A percentile compares a stretch with the other conserved stretches of the same genome.
phyloP scores from a whole-genome alignment of 2,329 filamentous ascomycete genomes.

The Nothophoma quercina region DNA sequence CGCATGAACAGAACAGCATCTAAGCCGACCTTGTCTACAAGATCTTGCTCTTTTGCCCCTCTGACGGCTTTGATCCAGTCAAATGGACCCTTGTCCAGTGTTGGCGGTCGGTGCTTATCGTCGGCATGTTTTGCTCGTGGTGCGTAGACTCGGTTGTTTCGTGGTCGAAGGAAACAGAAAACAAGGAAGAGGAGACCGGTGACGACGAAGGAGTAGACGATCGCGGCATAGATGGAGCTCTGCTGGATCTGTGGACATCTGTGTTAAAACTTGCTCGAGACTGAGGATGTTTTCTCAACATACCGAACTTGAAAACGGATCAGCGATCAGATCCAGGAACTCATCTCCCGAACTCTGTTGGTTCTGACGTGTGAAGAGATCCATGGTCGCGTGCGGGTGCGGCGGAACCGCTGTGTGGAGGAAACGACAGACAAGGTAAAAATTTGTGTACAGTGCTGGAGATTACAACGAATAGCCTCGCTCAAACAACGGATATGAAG shows the following conservation, averaged over 20 bases:
- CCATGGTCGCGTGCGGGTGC: constrained; percentile 22
- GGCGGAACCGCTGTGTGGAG: constrained; percentile 10
- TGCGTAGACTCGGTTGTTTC: constrained; percentile 90
- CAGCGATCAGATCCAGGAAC: constrained; percentile 51
- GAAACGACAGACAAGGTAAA: constrained; percentile 11
- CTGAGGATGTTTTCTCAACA: not conserved
- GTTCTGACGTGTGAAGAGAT: constrained; percentile 18
- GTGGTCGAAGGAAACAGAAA: constrained; percentile 90
- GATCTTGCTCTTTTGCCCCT: constrained; percentile 75
- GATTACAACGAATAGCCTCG: not conserved
- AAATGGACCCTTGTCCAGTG: constrained; percentile 83
- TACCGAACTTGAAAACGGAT: constrained; percentile 50
- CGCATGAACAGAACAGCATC: constrained; percentile 91
- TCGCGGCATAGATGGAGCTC: constrained; percentile 77
- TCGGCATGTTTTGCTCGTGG: constrained; percentile 94
- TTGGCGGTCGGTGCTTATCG: constrained; percentile 84
- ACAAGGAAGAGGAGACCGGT: constrained; percentile 75
- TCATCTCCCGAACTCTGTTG: constrained; percentile 35
- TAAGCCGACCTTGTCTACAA: constrained; percentile 85
- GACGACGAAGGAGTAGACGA: constrained; percentile 80
- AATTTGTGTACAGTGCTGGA: not conserved
- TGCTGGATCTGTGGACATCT: constrained; percentile 58
- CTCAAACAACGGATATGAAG: not conserved
- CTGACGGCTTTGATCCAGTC: constrained; percentile 83
- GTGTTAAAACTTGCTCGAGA: not conserved